These are phyloP conservation scores for Neofusicoccum cordaticola DNA, from an alignment of 2,329 filamentous ascomycete species.

Conservation along the genomic window DNA sequence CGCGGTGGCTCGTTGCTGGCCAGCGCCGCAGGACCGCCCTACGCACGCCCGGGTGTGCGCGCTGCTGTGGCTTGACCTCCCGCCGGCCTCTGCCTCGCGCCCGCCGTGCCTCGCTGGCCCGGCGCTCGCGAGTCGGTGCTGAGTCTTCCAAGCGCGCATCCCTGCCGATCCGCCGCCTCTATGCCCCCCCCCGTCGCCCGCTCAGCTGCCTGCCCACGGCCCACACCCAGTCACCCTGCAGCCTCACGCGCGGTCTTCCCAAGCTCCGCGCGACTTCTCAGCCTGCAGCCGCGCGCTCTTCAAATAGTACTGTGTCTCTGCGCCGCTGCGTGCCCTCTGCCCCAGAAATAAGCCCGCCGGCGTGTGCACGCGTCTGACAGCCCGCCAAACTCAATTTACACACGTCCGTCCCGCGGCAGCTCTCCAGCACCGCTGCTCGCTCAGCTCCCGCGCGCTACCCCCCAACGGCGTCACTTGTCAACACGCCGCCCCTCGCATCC, in stretches of 20 bases:
- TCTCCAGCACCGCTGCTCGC: neutral
- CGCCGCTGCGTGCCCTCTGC: neutral
- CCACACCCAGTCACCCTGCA: slow-evolving; percentile 13
- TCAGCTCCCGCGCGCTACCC: slow-evolving; percentile 9
- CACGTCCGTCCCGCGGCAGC: neutral
- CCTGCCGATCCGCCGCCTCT: slow-evolving; percentile 7
- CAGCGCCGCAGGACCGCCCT: neutral
- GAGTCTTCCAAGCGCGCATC: slow-evolving; percentile 1
- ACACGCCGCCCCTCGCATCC: slow-evolving; percentile 1
- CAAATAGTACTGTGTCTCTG: neutral
- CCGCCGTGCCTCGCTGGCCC: no score
- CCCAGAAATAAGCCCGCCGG: neutral
- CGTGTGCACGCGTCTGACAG: neutral
- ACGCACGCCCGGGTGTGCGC: neutral
- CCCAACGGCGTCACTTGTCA: slow-evolving; percentile 8
- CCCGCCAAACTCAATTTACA: slow-evolving; percentile 1
- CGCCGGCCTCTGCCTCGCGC: neutral
- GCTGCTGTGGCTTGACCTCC: neutral
- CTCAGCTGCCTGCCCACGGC: slow-evolving; percentile 12
- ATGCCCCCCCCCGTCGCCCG: neutral
- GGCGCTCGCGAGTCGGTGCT: neutral
- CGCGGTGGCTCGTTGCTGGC: no score
- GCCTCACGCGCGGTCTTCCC: slow-evolving; percentile 2
- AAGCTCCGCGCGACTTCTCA: neutral
- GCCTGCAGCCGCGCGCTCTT: neutral